Base-by-base conservation (phyloP, 495 filamentous ascomycete species). In the Halenospora varia region DNA sequence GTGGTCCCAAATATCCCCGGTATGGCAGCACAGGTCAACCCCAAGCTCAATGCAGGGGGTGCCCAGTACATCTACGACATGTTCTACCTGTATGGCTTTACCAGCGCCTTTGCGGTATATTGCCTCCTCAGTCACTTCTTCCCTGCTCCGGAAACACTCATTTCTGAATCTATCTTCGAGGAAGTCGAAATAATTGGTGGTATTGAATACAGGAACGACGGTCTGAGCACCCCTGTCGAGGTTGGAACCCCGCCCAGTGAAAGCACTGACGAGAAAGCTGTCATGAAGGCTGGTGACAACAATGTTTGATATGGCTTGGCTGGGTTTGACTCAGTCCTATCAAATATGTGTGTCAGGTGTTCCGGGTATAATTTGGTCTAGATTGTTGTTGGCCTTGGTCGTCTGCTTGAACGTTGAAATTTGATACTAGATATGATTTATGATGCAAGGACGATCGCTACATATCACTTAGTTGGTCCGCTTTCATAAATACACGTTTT, bases 31-130 rank as follows among this genome's bases (percentile, higher is more conserved):
- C 25, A 45, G 8, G 55, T 63, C 48, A 64, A 77, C 73, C 79
- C 83, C 60, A 82, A 81, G 63, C 76, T 74, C 17, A 70, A 80
- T 2, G 53, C 62, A 52, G 63, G 63, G 11, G 51, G 40, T 22
- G 51, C 55, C 42, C 53, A 66, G 25, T 67, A 71, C 35, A 48
- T 71, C 24, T 73, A 73, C 52, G 66, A 68, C 47, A 68, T 75
- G 63, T 71, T 70, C 44, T 74, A 71, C 48, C 60, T 76, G 15
- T 71, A 67, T 63, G 73, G 72, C 10, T 74, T 73, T 56, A 71
- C 62, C 10, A 69, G 65, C 44, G 71, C 70, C 2, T 76, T 75
- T 41, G 39, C 67, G 1, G 44, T 71, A 4, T 74, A 75, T 24
- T 53, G 23, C 17, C 11, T 56, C 1, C 59, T 76, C 11, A 68